A percentile compares a stretch with the other conserved stretches of the same genome.
These are phyloP conservation scores for Babesia caballi DNA, from an alignment of 169 alveolate species.

Conservation along the genomic window DNA sequence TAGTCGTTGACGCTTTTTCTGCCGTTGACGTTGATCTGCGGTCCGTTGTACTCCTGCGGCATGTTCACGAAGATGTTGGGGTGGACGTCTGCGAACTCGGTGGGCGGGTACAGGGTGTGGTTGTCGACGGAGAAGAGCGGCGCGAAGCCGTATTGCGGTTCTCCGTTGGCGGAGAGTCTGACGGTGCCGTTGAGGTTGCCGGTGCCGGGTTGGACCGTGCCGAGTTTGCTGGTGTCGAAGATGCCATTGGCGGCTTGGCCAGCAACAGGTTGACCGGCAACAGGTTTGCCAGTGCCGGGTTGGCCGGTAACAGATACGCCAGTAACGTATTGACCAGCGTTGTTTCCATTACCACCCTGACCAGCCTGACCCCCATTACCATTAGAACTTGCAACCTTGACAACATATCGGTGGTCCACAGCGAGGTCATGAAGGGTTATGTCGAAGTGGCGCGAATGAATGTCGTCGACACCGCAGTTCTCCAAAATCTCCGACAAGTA, in stretches of 20 bases:
- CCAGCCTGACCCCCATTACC: not conserved
- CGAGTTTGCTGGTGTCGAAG: not conserved
- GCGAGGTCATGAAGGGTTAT: constrained; percentile 29
- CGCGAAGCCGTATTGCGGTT: not conserved
- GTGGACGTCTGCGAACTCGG: constrained; percentile 12
- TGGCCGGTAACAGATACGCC: not conserved
- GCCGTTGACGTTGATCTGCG: constrained; percentile 29
- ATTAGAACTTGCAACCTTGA: not conserved
- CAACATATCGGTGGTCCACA: constrained; percentile 5
- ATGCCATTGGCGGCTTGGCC: not conserved
- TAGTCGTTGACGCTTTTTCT: constrained; percentile 49
- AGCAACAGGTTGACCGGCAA: too few species aligned
- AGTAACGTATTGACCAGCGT: not conserved
- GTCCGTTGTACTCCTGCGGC: constrained; percentile 61
- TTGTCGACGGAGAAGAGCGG: not conserved
- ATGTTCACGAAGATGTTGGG: constrained; percentile 45
- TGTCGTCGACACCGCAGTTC: constrained; percentile 63
- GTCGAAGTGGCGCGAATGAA: constrained; percentile 24
- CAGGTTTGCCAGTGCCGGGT: not conserved
- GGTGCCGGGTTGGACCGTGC: not conserved
- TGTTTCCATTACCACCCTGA: not conserved
- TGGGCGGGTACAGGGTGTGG: not conserved
- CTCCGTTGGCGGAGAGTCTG: not conserved
- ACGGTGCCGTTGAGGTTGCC: not conserved
- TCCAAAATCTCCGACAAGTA: constrained; percentile 22